Conservation (phyloP, 2,329 filamentous ascomycete genomes). For the Cladosporium sp. region DNA sequence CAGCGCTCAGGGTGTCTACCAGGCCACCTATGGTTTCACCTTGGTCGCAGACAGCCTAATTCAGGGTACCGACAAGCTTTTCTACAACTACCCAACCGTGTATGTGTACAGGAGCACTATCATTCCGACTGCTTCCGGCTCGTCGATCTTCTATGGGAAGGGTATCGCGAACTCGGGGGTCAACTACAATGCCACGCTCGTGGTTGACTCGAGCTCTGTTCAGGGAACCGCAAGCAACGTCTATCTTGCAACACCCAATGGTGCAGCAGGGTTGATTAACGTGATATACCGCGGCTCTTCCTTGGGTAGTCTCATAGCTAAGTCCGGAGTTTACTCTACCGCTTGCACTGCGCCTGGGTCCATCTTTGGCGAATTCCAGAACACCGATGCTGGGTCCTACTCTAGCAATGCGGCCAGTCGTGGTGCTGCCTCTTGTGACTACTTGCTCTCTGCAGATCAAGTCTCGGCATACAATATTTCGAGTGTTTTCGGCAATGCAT, state of each 20-base stretch:
- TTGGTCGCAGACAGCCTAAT: conserved; percentile 45
- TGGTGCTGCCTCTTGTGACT: conserved; percentile 30
- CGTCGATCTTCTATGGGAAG: conserved; percentile 22
- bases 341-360: conserved; percentile 19
- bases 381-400: conserved; percentile 40
- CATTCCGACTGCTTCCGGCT: conserved; percentile 29
- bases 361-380: conserved; percentile 42
- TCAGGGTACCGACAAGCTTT: conserved; percentile 40
- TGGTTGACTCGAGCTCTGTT: conserved; percentile 12
- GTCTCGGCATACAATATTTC: conserved; percentile 35
- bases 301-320: conserved; percentile 37
- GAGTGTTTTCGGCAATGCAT: conserved; percentile 34
- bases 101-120: conserved; percentile 45
- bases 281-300: conserved; percentile 40
- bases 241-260: conserved; percentile 41
- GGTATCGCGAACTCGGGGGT: conserved; percentile 8
- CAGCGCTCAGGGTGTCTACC: conserved; percentile 31
- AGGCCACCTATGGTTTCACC: conserved; percentile 25
- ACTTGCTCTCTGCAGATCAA: conserved; percentile 30
- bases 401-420: conserved; percentile 33
- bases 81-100: conserved; percentile 38
- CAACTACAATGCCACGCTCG: conserved; percentile 14
- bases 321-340: conserved; percentile 33
- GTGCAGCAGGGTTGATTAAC: conserved; percentile 32
- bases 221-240: conserved; percentile 30